These are phyloP conservation scores for Suillus decipiens DNA, from an alignment of 768 basidiomycete genomes.

Conservation along the genomic window DNA sequence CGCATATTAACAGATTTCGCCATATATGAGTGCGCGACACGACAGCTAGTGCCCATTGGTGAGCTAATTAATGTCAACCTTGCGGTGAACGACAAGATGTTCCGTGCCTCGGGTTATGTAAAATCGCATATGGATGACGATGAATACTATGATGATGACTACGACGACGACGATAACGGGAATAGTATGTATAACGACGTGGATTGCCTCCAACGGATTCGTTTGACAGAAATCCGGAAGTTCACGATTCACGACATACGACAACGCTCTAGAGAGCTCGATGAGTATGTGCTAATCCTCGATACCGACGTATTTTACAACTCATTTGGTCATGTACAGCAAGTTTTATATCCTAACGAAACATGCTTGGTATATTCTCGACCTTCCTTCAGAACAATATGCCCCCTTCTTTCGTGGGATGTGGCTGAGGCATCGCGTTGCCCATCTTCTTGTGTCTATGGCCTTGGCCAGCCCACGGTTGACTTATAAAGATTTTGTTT, in stretches of 20 bases:
- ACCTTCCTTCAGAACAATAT: conserved; percentile 49
- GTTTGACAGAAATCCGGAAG: conserved; percentile 45
- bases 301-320: not conserved
- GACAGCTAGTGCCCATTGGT: conserved; percentile 42
- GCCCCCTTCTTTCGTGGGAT: conserved; percentile 45
- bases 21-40: conserved; percentile 45
- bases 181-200: conserved; percentile 6
- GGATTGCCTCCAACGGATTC: conserved; percentile 33
- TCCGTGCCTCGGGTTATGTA: conserved; percentile 43
- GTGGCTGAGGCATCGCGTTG: conserved; percentile 50
- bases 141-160: conserved; percentile 27
- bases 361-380: conserved; percentile 72
- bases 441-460: conserved; percentile 47
- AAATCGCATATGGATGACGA: conserved; percentile 38
- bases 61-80: conserved; percentile 37
- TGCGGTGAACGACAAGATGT: conserved; percentile 18
- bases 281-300: conserved; percentile 41
- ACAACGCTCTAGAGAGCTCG: conserved; percentile 32
- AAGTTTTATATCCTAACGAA: conserved; percentile 65
- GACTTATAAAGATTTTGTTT: conserved; percentile 42
- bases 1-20: conserved; percentile 56
- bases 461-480: conserved; percentile 37
- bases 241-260: conserved; percentile 47
- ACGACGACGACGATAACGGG: conserved; percentile 21
- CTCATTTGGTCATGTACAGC: conserved; percentile 35